Percentiles rank a stretch among this genome's conserved stretches.
phyloP scores from a whole-genome alignment of 2,329 filamentous ascomycete genomes.

The Fusarium humuli region DNA sequence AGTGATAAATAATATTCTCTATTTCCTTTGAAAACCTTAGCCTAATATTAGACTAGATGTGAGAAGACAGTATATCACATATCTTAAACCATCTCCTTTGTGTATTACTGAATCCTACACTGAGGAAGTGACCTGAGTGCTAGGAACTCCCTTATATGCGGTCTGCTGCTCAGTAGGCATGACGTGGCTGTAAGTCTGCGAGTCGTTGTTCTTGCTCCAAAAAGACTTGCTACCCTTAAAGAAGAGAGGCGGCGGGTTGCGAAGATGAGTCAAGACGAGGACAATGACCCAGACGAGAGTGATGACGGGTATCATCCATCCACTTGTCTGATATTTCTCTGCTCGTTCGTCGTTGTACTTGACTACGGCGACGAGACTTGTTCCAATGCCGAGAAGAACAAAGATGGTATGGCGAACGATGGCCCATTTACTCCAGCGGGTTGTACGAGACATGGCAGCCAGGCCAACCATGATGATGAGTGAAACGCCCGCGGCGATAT shows the following conservation, averaged over 20 bases:
- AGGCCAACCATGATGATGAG: constrained; percentile 51
- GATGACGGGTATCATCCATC: constrained; percentile 52
- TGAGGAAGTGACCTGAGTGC: neutral
- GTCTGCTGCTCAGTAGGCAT: constrained; percentile 19
- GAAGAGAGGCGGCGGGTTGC: constrained; percentile 42
- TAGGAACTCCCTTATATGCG: constrained; percentile 12
- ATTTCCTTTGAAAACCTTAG: neutral
- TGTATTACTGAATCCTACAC: neutral
- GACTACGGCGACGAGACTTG: constrained; percentile 46
- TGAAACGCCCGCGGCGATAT: constrained; percentile 49
- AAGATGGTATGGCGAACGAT: constrained; percentile 48
- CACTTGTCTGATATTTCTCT: constrained; percentile 41
- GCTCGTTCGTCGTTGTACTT: constrained; percentile 33
- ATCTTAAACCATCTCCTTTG: too few relatives aligned
- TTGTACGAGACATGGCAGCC: constrained; percentile 48
- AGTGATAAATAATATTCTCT: neutral
- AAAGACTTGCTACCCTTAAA: constrained; percentile 35
- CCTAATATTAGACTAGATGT: neutral
- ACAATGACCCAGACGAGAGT: constrained; percentile 51
- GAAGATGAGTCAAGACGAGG: constrained; percentile 51
- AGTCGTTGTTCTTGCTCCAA: constrained; percentile 27
- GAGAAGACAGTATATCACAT: too few relatives aligned
- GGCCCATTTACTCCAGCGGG: constrained; percentile 50
- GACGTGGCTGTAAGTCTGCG: constrained; percentile 26
- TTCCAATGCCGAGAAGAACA: constrained; percentile 47